Evolutionary conservation across 768 basidiomycete genomes (phyloP).

Genomic region (Strobilomyces echinocephalus): DNA sequence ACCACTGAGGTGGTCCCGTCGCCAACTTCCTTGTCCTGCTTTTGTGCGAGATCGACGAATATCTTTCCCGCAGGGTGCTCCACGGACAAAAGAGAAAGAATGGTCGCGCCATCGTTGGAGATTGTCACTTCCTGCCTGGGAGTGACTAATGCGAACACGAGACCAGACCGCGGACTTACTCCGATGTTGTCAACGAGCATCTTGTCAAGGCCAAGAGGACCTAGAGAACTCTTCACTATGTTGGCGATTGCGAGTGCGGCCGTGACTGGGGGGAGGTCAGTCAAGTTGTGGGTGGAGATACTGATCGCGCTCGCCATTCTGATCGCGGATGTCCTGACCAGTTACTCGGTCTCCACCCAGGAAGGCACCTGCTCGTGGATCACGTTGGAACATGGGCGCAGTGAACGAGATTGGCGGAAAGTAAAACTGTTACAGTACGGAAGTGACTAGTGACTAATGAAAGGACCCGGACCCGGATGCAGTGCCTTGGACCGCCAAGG

Average conservation of each 20-base stretch:
- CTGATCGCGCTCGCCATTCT: constrained; percentile 67
- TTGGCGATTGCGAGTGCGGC: constrained; percentile 97
- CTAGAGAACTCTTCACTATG: constrained; percentile 92
- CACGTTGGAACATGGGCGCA: constrained; percentile 75
- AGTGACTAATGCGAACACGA: constrained; percentile 7
- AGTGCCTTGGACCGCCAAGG: not conserved
- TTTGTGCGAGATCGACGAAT: constrained; percentile 97
- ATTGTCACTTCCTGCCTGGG: constrained; percentile 88
- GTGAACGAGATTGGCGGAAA: constrained; percentile 1
- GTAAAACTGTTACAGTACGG: too few relatives aligned
- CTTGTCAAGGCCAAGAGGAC: constrained; percentile 92
- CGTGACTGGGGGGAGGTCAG: constrained; percentile 53
- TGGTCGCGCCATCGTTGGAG: constrained; percentile 99
- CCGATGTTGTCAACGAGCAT: constrained; percentile 99
- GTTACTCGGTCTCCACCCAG: constrained; percentile 90
- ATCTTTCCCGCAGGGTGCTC: constrained; percentile 97
- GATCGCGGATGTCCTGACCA: constrained; percentile 94
- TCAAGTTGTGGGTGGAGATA: not conserved
- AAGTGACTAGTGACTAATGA: too few relatives aligned
- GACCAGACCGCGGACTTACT: constrained; percentile 41
- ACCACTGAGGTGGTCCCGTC: constrained; percentile 99
- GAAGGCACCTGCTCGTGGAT: constrained; percentile 88
- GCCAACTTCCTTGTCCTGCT: constrained; percentile 98
- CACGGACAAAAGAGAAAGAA: constrained; percentile 87
- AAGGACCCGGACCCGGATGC: constrained; percentile 10